A percentile compares a stretch with the other conserved stretches of the same genome.
These are phyloP conservation scores for Tuber microsphaerosporum DNA, from an alignment of 495 filamentous ascomycete genomes.

Conservation along the genomic window DNA sequence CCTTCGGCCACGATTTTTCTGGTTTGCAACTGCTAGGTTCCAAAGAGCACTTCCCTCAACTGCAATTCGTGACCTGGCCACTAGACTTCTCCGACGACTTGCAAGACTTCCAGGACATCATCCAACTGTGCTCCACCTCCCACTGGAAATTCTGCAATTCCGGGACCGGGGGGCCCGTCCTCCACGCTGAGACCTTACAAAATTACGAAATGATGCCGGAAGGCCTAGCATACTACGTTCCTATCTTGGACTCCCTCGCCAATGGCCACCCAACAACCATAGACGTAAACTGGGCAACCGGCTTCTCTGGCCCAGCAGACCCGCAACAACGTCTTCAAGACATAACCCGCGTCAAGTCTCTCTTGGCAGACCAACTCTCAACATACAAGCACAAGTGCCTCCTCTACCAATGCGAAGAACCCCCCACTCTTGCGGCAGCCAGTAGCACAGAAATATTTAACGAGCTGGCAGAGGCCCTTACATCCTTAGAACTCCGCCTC, in stretches of 20 bases:
- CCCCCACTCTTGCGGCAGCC: neutral
- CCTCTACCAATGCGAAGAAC: neutral
- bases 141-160: constrained; percentile 1
- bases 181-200: neutral
- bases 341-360: neutral
- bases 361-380: neutral
- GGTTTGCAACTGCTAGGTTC: neutral
- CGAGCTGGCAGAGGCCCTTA: neutral
- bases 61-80: neutral
- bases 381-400: neutral
- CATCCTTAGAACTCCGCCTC: neutral
- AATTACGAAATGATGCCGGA: neutral
- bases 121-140: neutral
- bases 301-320: neutral
- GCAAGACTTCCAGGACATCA: neutral
- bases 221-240: neutral
- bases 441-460: neutral
- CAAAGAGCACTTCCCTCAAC: neutral
- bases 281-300: neutral
- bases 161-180: neutral
- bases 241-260: neutral
- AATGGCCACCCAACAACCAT: neutral
- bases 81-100: neutral
- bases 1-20: neutral
- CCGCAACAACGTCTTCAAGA: neutral